Evolutionary conservation across 768 basidiomycete genomes (phyloP), one percentile per base, ranked within the genome.

Genomic region (Phlebiopsis gigantea): DNA sequence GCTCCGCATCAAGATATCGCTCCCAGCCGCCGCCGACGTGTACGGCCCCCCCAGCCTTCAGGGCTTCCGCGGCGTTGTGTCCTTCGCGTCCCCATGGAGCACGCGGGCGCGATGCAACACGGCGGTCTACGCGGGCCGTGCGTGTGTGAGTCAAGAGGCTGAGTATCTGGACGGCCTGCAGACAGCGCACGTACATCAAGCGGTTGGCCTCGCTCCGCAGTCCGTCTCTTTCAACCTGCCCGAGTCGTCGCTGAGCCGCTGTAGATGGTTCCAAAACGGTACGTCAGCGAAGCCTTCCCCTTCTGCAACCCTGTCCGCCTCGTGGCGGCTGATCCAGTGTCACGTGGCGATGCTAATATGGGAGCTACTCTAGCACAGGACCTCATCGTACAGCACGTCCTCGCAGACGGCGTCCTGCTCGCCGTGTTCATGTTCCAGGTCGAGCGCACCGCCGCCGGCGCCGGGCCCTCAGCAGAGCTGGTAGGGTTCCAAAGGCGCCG

Each of bases 241-340:
- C 43, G 87, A 89, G 58, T 88, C 87, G 21, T 69, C 75, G 15
- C 72, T 91, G 48, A 81, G 68, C 64, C 75, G 81, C 57, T 87
- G 87, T 69, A 79, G 85, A 57, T 87, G 87, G 88, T 74, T 86
- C 60, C 84, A 86, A 66, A 69, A 78, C 59, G 71, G 87, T 89
- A 66, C 69, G 87, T 78, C 51, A 53, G 45, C 58, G 41, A 9
- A 56, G 46, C 55, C 57, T 22, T 61, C 22, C 21, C 51, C 15
- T 55, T 19, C 14, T 12, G 47, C 28, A 46, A 46, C 26, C 42
- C 51, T n/a, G 31, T 17, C 24, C 39, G 30, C 42, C 34, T 50
- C 60, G 42, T 60, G 55, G 28, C 43, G 25, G 48, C n/a, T 43
- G 41, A 51, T 53, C 39, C 34, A 15, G 22, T 25, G 29, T 43